Evolutionary conservation across 2,329 filamentous ascomycete species (phyloP), one percentile per base, ranked within the genome.

Genomic region (Cephalotrichum gorgonifer): DNA sequence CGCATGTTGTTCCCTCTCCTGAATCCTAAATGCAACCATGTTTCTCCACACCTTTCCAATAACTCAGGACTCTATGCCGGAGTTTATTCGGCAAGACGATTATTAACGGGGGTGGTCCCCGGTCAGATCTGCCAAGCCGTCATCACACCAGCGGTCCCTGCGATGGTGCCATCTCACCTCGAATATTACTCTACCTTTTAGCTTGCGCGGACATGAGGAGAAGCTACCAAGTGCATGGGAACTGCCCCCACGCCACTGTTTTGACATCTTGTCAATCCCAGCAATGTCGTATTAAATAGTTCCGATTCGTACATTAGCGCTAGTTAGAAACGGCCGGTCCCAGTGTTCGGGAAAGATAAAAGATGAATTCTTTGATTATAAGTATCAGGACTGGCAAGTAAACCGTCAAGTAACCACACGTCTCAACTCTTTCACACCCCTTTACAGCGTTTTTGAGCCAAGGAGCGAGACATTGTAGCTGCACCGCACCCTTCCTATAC

Each of bases 141-240:
- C 30, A 27, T 46, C 30, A 33, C 44, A 46, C 35, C 44, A 46
- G 35, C 30, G 14, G 30, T 35, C 44, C 28, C 15, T 35, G 20
- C 27, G 33, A 46, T 46, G 44, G 30, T 46, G 44, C 28, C 44
- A 46, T 43, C 42, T 43, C 20, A n/a, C 42, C 20, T 8, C 42
- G 14, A 27, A 11, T 14, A 7, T 25, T n/a, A 25, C 23, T 12
- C 6, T 25, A 9, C 6, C 23, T 11, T 26, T 4, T 17, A 12
- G 6, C 7, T 22, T 42, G 6, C 11, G 12, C 17, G 23, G 3
- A 22, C 17, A 42, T 9, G 23, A 42, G 17, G 7, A 27, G 4
- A 22, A 25, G 6, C 20, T 43, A 15, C 17, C 14, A 15, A 6
- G 38, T 25, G 12, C 15, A 17, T 22, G 17, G 38, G 12, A 12